These are phyloP conservation scores for Tricholoma bakamatsutake DNA, from an alignment of 768 basidiomycete species.

Conservation along the genomic window DNA sequence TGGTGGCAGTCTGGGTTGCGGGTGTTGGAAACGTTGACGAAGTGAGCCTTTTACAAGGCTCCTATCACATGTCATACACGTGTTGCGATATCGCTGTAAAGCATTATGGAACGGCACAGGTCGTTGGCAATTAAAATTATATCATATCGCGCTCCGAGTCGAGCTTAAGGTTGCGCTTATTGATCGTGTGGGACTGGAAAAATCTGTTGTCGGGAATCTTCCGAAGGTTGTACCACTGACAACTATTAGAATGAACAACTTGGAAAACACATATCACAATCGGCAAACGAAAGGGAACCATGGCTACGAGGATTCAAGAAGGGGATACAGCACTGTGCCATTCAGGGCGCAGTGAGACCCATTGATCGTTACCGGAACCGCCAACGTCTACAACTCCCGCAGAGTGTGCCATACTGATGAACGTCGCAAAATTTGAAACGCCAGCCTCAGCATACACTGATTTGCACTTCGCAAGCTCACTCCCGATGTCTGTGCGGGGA, in stretches of 20 bases:
- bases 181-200: too few species aligned
- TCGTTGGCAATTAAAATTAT: too few species aligned
- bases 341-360: constrained; percentile 18
- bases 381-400: constrained; percentile 18
- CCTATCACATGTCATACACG: background rate
- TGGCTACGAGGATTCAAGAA: background rate
- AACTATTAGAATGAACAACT: too few species aligned
- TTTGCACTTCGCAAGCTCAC: constrained; percentile 14
- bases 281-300: background rate
- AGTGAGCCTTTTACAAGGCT: too few species aligned
- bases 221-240: too few species aligned
- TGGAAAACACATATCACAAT: background rate
- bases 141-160: too few species aligned
- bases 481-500: constrained; percentile 12
- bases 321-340: constrained; percentile 8
- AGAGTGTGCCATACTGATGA: constrained; percentile 17
- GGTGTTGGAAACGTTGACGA: background rate
- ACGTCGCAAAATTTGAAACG: constrained; percentile 18
- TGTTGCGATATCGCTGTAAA: too few species aligned
- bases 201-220: too few species aligned
- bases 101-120: too few species aligned
- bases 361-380: constrained; percentile 13
- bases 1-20: background rate
- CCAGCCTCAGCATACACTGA: constrained; percentile 15
- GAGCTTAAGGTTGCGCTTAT: too few species aligned